A percentile compares a stretch with the other conserved stretches of the same genome.
phyloP scores from a whole-genome alignment of 2,329 filamentous ascomycete genomes.

The Phaeosphaeriaceae sp. region DNA sequence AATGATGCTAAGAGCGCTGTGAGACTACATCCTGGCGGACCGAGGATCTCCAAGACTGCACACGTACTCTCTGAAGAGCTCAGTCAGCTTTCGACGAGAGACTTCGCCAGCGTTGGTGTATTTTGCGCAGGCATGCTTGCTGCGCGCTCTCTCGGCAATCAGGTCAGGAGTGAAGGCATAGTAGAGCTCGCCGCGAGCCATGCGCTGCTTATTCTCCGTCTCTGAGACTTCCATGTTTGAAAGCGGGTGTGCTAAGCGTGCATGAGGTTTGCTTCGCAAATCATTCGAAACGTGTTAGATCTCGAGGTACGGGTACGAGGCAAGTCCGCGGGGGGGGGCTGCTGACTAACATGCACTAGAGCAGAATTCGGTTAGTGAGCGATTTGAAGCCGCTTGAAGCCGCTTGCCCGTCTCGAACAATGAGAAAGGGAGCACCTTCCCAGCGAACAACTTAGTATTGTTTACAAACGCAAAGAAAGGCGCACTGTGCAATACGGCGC shows the following conservation, averaged over 20 bases:
- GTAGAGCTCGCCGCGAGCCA: constrained; percentile 75
- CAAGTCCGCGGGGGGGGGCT: not conserved
- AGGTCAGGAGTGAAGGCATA: constrained; percentile 77
- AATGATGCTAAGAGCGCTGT: constrained; percentile 61
- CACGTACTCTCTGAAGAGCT: constrained; percentile 76
- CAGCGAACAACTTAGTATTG: constrained; percentile 11
- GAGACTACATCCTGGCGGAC: constrained; percentile 10
- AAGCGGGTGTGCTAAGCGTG: not conserved
- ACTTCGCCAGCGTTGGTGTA: constrained; percentile 72
- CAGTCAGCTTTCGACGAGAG: constrained; percentile 67
- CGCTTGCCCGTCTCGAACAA: constrained; percentile 5
- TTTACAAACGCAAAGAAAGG: constrained; percentile 5
- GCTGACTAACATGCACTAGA: not conserved
- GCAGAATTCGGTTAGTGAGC: not conserved
- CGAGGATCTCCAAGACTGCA: not conserved
- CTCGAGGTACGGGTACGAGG: not conserved
- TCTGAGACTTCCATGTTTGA: constrained; percentile 37
- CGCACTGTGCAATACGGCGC: not conserved
- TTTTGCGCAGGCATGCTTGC: constrained; percentile 65
- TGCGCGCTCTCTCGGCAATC: constrained; percentile 68
- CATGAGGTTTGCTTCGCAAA: not conserved
- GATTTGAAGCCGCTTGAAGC: not conserved
- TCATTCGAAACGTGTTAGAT: not conserved
- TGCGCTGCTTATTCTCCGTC: constrained; percentile 51
- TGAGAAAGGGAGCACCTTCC: constrained; percentile 8